Evolutionary conservation across 1,284 basidiomycete species (phyloP).

Genomic region (Sanghuangporus baumii): DNA sequence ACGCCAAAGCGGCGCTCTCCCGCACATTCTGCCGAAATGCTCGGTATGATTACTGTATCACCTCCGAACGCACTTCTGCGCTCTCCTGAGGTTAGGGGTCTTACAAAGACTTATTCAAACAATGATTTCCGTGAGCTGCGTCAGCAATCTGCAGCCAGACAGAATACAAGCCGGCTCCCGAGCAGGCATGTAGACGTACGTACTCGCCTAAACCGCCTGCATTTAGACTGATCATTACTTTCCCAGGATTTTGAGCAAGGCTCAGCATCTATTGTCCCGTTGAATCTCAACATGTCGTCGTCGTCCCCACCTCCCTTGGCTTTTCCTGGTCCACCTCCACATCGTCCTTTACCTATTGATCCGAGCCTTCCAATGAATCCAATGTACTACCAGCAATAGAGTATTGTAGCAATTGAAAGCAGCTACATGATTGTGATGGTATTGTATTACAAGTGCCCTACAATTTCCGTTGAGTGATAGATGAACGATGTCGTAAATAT

Average conservation of each 20-base stretch:
- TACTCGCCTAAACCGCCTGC: constrained; percentile 19
- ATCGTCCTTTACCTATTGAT: constrained; percentile 10
- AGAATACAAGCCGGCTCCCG: constrained; percentile 76
- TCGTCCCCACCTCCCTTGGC: constrained; percentile 5
- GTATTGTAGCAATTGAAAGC: not conserved
- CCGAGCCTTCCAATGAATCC: constrained; percentile 17
- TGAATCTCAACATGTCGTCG: constrained; percentile 6
- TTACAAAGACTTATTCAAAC: constrained; percentile 72
- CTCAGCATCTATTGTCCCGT: constrained; percentile 5
- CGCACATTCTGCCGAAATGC: constrained; percentile 31
- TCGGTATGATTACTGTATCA: constrained; percentile 49
- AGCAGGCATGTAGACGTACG: constrained; percentile 75
- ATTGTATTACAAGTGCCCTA: constrained; percentile 4
- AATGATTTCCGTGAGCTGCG: constrained; percentile 75
- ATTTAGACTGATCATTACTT: constrained; percentile 19
- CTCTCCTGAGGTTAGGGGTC: constrained; percentile 66
- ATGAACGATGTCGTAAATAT: constrained; percentile 3
- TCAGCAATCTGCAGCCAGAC: constrained; percentile 55
- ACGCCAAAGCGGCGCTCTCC: constrained; percentile 44
- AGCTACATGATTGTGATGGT: not conserved
- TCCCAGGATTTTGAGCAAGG: constrained; percentile 30
- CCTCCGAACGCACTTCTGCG: constrained; percentile 66
- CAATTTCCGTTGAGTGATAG: constrained; percentile 3
- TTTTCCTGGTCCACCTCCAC: constrained; percentile 4
- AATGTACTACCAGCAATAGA: constrained; percentile 15